These are phyloP conservation scores for Penicillium paxilli DNA, from an alignment of 495 filamentous ascomycete species.

Conservation along the genomic window DNA sequence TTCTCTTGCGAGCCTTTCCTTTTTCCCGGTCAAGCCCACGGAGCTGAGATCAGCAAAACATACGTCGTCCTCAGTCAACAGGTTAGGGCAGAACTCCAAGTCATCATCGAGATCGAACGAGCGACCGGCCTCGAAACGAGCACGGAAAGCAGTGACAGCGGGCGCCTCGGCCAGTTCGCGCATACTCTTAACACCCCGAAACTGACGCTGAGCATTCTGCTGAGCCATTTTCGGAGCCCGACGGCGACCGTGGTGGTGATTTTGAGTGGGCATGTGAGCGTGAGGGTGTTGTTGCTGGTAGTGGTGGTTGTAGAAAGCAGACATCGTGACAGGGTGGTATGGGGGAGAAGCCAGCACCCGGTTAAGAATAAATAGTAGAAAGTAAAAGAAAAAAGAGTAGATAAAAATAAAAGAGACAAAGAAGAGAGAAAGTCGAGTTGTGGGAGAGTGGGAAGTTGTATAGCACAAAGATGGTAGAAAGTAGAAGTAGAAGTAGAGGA, in stretches of 20 bases:
- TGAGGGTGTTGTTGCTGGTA: slow-evolving; percentile 60
- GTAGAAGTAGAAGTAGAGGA: slow-evolving; percentile 21
- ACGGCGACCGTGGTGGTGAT: slow-evolving; percentile 85
- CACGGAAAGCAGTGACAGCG: slow-evolving; percentile 72
- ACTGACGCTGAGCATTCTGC: slow-evolving; percentile 83
- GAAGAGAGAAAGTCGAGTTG: slow-evolving; percentile 26
- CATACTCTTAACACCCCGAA: slow-evolving; percentile 77
- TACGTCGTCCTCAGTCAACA: slow-evolving; percentile 96
- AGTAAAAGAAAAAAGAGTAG: slow-evolving; percentile 34
- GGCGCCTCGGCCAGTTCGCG: slow-evolving; percentile 84
- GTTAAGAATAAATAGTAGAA: slow-evolving; percentile 29
- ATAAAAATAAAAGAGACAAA: slow-evolving; percentile 28
- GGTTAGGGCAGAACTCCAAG: slow-evolving; percentile 89
- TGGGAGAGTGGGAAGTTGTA: slow-evolving; percentile 14
- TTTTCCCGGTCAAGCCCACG: too few relatives aligned
- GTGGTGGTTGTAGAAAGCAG: slow-evolving; percentile 69
- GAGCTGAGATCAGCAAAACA: slow-evolving; percentile 40
- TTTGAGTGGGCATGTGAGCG: slow-evolving; percentile 58
- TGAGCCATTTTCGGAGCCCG: slow-evolving; percentile 80
- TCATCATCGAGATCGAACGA: slow-evolving; percentile 98
- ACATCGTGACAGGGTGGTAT: slow-evolving; percentile 56
- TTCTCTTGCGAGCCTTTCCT: neutral
- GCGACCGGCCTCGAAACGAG: slow-evolving; percentile 84
- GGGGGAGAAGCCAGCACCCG: slow-evolving; percentile 20
- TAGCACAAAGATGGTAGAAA: slow-evolving; percentile 24